These are phyloP conservation scores for Chenopodium formosanum DNA, from an alignment of 148 eudicot species.

Conservation along the genomic window DNA sequence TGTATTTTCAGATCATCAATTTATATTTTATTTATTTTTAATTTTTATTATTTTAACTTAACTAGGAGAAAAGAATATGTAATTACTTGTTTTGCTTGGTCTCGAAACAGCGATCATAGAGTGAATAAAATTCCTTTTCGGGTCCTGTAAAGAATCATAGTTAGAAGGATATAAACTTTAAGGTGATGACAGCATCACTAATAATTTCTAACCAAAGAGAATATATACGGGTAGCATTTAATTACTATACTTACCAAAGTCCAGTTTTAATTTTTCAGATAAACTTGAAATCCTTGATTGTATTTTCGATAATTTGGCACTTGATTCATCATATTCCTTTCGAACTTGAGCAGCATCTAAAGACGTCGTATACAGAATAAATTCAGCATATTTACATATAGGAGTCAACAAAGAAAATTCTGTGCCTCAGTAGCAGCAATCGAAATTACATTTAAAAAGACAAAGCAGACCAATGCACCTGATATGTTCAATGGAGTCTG, in stretches of 20 bases:
- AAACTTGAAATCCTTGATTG: constrained; percentile 89
- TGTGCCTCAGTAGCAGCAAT: background rate
- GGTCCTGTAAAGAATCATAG: constrained; percentile 55
- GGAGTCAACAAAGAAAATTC: constrained; percentile 8
- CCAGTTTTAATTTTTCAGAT: constrained; percentile 72
- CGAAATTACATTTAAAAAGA: background rate
- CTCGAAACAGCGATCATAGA: constrained; percentile 85
- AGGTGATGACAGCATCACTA: background rate
- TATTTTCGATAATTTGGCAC: constrained; percentile 76
- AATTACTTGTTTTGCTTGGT: constrained; percentile 86
- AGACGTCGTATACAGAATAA: constrained; percentile 18
- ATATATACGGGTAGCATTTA: background rate
- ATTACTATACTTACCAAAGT: constrained; percentile 61
- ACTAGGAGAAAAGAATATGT: constrained; percentile 15
- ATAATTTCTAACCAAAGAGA: background rate
- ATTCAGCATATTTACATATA: constrained; percentile 6
- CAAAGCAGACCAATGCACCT: constrained; percentile 40
- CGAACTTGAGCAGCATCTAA: constrained; percentile 89
- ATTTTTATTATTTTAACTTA: background rate
- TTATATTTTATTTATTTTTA: too few relatives aligned
- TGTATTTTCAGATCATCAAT: too few relatives aligned
- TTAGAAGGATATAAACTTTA: constrained; percentile 5
- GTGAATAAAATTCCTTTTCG: constrained; percentile 87
- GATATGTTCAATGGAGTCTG: constrained; percentile 78
- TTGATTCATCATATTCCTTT: constrained; percentile 86